Conservation (phyloP, 768 basidiomycete species). For the Dentipellis fragilis region DNA sequence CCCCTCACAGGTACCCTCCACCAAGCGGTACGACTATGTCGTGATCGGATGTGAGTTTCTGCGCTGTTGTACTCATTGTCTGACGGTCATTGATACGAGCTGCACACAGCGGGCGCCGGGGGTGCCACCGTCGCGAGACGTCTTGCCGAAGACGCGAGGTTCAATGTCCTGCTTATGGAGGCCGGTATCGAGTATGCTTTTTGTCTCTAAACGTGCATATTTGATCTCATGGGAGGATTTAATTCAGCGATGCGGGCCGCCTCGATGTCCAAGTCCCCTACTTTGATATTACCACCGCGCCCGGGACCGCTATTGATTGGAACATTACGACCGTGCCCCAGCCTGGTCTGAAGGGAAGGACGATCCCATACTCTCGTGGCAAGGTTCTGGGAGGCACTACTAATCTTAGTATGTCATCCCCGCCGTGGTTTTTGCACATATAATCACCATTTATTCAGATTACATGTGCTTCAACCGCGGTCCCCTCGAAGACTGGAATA, state of each 20-base stretch:
- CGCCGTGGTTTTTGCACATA: not conserved
- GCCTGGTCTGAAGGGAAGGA: slow-evolving; percentile 3
- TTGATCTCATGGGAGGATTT: not conserved
- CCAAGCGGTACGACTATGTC: not conserved
- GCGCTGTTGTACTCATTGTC: not conserved
- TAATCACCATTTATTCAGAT: not conserved
- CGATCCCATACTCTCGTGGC: slow-evolving; percentile 12
- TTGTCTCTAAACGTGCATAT: slow-evolving; percentile 11
- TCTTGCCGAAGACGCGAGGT: slow-evolving; percentile 6
- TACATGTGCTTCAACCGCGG: slow-evolving; percentile 10
- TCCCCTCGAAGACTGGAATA: slow-evolving; percentile 11
- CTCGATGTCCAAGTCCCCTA: not conserved
- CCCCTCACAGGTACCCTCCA: not conserved
- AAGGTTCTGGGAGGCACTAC: slow-evolving; percentile 10
- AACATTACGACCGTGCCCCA: slow-evolving; percentile 15
- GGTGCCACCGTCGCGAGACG: slow-evolving; percentile 13
- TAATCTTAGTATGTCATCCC: slow-evolving; percentile 10
- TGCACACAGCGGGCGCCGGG: slow-evolving; percentile 7
- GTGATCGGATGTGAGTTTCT: not conserved
- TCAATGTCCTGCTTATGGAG: slow-evolving; percentile 11
- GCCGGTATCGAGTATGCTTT: slow-evolving; percentile 8
- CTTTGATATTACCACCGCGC: not conserved
- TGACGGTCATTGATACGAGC: not conserved
- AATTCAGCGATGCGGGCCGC: not conserved
- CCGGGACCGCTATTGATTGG: slow-evolving; percentile 8